Evolutionary conservation across 2,329 filamentous ascomycete species (phyloP).

Genomic region (Capronia coronata): DNA sequence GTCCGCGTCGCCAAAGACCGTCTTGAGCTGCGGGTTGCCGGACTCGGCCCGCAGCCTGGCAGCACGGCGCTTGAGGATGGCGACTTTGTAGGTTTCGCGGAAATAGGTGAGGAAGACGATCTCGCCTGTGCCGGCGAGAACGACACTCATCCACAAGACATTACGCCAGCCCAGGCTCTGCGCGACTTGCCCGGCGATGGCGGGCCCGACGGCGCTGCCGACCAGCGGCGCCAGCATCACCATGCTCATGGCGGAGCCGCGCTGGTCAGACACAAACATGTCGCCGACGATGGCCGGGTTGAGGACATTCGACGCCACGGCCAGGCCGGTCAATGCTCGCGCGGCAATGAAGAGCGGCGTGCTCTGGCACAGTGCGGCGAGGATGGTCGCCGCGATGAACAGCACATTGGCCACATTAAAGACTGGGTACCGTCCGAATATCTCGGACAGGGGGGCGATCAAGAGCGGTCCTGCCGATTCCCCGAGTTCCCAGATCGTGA

Average conservation of each 20-base stretch:
- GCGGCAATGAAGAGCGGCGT: constrained; percentile 38
- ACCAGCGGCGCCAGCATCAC: constrained; percentile 54
- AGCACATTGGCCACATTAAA: constrained; percentile 39
- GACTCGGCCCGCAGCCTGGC: constrained; percentile 30
- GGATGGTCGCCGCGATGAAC: constrained; percentile 40
- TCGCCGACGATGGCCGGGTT: constrained; percentile 60
- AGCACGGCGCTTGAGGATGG: constrained; percentile 31
- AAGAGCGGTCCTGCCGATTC: constrained; percentile 43
- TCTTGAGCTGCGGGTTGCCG: constrained; percentile 26
- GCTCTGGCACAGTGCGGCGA: constrained; percentile 37
- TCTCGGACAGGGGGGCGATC: constrained; percentile 42
- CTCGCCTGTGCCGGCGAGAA: constrained; percentile 19
- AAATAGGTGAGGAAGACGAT: constrained; percentile 29
- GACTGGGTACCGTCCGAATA: constrained; percentile 37
- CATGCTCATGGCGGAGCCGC: constrained; percentile 54
- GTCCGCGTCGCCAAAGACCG: constrained; percentile 15
- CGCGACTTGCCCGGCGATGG: constrained; percentile 27
- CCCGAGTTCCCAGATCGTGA: constrained; percentile 47
- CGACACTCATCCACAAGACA: constrained; percentile 26
- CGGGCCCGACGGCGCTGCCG: constrained; percentile 26
- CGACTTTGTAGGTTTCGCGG: constrained; percentile 32
- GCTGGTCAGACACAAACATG: constrained; percentile 52
- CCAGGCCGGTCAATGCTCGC: constrained; percentile 40
- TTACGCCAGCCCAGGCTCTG: constrained; percentile 26
- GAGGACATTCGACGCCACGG: constrained; percentile 49